Conservation (phyloP, 2,329 filamentous ascomycete genomes). For the Penicillium sp. region DNA sequence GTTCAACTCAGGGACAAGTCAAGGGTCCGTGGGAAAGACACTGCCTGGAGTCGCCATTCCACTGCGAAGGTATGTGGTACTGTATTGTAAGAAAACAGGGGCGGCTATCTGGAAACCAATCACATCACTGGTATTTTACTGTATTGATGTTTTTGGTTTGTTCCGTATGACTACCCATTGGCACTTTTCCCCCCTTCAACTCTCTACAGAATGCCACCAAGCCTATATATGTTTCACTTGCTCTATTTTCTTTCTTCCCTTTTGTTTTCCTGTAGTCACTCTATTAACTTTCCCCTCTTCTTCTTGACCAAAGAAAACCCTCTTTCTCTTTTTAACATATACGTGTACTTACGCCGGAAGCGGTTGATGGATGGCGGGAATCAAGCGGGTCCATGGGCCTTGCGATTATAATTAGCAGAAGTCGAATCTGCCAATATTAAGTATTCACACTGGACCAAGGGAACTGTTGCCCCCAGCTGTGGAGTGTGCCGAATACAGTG, state of each 20-base stretch:
- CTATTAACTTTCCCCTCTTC: background rate
- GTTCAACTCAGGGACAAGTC: slow-evolving; percentile 10
- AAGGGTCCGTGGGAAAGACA: slow-evolving; percentile 7
- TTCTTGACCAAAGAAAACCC: background rate
- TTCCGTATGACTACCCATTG: background rate
- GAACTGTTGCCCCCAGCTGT: slow-evolving; percentile 15
- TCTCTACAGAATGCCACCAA: background rate
- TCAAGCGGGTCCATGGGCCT: slow-evolving; percentile 10
- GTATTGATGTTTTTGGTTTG: slow-evolving; percentile 4
- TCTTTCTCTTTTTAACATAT: background rate
- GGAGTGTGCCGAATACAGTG: slow-evolving; percentile 4
- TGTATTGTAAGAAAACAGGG: slow-evolving; percentile 4
- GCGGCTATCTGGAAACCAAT: background rate
- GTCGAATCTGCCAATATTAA: background rate
- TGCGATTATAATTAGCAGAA: background rate
- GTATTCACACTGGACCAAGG: slow-evolving; percentile 3
- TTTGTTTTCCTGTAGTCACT: background rate
- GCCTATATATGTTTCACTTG: background rate
- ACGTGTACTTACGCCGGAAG: slow-evolving; percentile 12
- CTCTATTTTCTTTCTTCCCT: background rate
- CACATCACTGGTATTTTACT: background rate
- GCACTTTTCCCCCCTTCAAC: background rate
- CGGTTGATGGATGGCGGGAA: slow-evolving; percentile 16
- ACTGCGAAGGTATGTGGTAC: slow-evolving; percentile 4
- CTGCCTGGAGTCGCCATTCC: background rate